These are phyloP conservation scores for Trichopus zeylanicus DNA, from an alignment of 116 monocot genomes.

Conservation along the genomic window DNA sequence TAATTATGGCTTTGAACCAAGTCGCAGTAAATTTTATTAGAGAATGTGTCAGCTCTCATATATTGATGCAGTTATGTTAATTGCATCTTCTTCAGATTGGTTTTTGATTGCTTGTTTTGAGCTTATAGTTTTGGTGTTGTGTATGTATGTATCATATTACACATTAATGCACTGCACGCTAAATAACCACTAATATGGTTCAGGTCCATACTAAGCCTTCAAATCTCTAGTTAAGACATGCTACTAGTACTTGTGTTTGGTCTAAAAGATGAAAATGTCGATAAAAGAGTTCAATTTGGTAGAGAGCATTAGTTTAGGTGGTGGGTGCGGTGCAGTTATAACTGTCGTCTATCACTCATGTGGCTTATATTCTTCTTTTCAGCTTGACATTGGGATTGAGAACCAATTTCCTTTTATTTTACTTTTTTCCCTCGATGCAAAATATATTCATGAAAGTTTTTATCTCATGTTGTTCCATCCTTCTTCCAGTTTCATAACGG, in stretches of 20 bases:
- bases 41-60: background rate
- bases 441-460: background rate
- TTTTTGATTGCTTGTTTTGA: too few relatives aligned
- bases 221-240: too few relatives aligned
- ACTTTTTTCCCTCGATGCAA: background rate
- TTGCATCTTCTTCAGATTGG: background rate
- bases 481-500: slow-evolving; percentile 19
- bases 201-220: too few relatives aligned
- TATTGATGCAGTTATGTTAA: background rate
- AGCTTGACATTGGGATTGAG: background rate
- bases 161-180: too few relatives aligned
- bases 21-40: background rate
- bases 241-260: too few relatives aligned
- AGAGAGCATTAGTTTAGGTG: too few relatives aligned
- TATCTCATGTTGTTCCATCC: background rate
- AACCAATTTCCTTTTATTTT: background rate
- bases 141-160: too few relatives aligned
- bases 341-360: background rate
- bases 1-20: background rate
- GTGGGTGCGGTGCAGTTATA: too few relatives aligned
- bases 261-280: too few relatives aligned
- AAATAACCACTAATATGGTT: too few relatives aligned
- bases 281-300: too few relatives aligned
- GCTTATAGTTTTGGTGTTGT: too few relatives aligned
- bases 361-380: background rate